These are phyloP conservation scores for Cyclotella choctawhatcheeana DNA, from an alignment of 108 stramenopile genomes.

Conservation along the genomic window DNA sequence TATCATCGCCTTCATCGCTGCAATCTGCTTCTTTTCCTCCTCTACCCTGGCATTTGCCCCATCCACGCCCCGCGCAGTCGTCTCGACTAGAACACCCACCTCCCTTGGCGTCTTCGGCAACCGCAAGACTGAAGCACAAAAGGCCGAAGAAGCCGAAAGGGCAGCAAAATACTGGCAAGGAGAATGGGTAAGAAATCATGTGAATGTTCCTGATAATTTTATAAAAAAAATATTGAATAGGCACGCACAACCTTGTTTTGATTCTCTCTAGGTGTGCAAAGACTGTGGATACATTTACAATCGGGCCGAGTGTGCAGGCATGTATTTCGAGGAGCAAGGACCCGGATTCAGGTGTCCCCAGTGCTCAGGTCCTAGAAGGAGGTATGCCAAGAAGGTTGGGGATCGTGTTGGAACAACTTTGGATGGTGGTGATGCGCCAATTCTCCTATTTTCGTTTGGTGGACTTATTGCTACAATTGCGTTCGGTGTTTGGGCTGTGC, in stretches of 20 bases:
- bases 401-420: slow-evolving; percentile 94
- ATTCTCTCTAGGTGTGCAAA: too few species aligned
- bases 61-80: slow-evolving; percentile 26
- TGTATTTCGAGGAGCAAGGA: slow-evolving; percentile 95
- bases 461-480: slow-evolving; percentile 89
- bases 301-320: slow-evolving; percentile 89
- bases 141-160: slow-evolving; percentile 66
- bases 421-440: slow-evolving; percentile 96
- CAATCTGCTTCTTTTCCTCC: slow-evolving; percentile 39
- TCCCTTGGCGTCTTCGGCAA: slow-evolving; percentile 85
- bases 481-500: slow-evolving; percentile 90
- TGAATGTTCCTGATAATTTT: too few species aligned
- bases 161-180: slow-evolving; percentile 90
- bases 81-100: slow-evolving; percentile 40
- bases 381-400: slow-evolving; percentile 98
- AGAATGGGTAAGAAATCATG: too few species aligned
- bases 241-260: too few species aligned
- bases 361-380: slow-evolving; percentile 96
- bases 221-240: too few species aligned
- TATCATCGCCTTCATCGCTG: slow-evolving; percentile 39
- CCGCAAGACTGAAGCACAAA: slow-evolving; percentile 70
- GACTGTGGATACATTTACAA: slow-evolving; percentile 98
- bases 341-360: slow-evolving; percentile 96
- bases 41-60: slow-evolving; percentile 38
- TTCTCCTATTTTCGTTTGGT: slow-evolving; percentile 92